Base-by-base conservation (phyloP, 2,329 filamentous ascomycete genomes). In the Paecilomyces sp. region DNA sequence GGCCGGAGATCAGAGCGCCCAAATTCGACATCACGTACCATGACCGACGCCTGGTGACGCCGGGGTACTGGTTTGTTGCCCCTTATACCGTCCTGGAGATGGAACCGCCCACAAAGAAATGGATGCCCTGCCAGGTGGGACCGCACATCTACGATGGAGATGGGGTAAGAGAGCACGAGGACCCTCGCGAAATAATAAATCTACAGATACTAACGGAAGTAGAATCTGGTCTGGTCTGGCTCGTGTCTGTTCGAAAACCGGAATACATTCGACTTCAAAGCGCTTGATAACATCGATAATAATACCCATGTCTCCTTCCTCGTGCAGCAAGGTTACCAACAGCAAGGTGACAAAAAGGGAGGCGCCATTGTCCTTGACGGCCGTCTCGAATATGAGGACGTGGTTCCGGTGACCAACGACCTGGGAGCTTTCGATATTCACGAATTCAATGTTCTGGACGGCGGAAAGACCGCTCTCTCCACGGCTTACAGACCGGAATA, bases 141-240 rank as follows among this genome's bases (percentile, higher is more conserved):
- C 75, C 79, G 28, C 76, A 81, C 63, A 81, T 81, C 41, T 81
- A 79, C 64, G 79, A 81, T 66, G 78, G 76, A 62, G 71, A 74
- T 66, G 79, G 79, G 56, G 73, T 76, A 69, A 11, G 25, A 11
- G 13, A 41, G 24, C 12, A 30, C n/a, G 18, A 55, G 1, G 41
- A 30, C 4, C 41, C 15, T 12, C 12, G 31, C 33, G 18, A n/a
- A 55, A 33, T 12, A 33, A 31, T 9, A 30, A 24, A 15, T 33
- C 25, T 55, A 25, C 28, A 33, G 31, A 55, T 3, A 28, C 47
- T 52, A 15, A 60, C 34, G 36, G n/a, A 24, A 36, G 57, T 54
- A 75, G 68, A 73, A 79, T 55, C 73, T 83, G 51, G 68, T 82
- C 25, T 83, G 79, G 76, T 77, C 77, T 18, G 79, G 80, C 30